Evolutionary conservation across 1,139 yeast species (phyloP), one percentile per base, ranked within the genome.

Genomic region (Geotrichum klebahnii): DNA sequence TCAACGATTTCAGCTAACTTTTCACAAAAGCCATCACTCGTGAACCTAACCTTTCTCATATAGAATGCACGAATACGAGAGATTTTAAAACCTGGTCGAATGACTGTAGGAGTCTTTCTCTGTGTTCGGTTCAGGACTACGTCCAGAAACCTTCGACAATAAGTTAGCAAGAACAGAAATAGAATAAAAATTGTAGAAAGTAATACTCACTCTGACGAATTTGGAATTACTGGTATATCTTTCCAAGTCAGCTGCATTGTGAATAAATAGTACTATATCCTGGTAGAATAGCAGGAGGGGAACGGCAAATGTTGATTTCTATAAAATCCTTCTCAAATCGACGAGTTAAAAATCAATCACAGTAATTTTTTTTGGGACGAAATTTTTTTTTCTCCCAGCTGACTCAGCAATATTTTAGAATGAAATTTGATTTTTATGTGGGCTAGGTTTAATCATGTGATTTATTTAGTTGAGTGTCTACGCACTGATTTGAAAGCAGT

Each of bases 81-180:
- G 69, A 92, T 92, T 67, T 86, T 84, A 76, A 90, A 94, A 55
- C 98, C 98, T 5, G 96, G 88, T 68, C 98, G 83, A 61, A 92
- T 87, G 55, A 94, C 97, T 10, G 98, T 92, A 46, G 98, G 98
- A 2, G 98, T 92, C 72, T 92, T 92, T 73, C 99, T 81, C 74
- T 92, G 99, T 1, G 99, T 92, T 67, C 97, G 80, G 77, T 92
- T 92, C 61, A 92, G 84, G 58, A 94, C 96, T 58, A 92, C 89
- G 72, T 92, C 99, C 81, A 92, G 78, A 78, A 90, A 78, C 29
- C 29, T 26, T n/a, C n/a, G n/a, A n/a, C n/a, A n/a, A n/a, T n/a
- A 26, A 26, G 10, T 6, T 6, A 26, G 29, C 10, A 8, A 26
- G 29, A 26, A 10, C 6, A 8, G 6, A 10, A 26, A 10, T 26